Evolutionary conservation across 495 filamentous ascomycete species (phyloP).

Genomic region (Aspergillus taichungensis): DNA sequence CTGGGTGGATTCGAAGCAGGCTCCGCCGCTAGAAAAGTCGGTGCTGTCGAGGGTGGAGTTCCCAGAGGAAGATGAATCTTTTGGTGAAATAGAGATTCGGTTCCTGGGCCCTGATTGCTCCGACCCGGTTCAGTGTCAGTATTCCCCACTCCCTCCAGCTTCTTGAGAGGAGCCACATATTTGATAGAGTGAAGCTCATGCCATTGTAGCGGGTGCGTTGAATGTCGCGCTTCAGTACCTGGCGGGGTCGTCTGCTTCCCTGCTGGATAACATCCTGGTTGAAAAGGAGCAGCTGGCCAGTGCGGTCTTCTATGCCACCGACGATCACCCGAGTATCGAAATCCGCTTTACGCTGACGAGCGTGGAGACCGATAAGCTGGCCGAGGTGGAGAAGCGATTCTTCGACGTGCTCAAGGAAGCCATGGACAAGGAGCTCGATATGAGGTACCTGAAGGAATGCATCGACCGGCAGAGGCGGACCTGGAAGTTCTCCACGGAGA

Average conservation of each 20-base stretch:
- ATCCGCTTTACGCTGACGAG: conserved; percentile 76
- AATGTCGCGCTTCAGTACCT: conserved; percentile 75
- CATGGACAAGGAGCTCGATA: conserved; percentile 69
- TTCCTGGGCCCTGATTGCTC: conserved; percentile 78
- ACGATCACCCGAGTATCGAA: conserved; percentile 68
- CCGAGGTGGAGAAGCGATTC: conserved; percentile 72
- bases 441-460: conserved; percentile 82
- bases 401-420: conserved; percentile 76
- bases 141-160: background rate
- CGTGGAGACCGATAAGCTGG: conserved; percentile 79
- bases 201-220: conserved; percentile 50
- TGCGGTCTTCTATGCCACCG: conserved; percentile 64
- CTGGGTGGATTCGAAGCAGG: conserved; percentile 79
- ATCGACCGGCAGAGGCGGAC: conserved; percentile 68
- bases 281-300: conserved; percentile 90
- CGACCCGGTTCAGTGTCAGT: conserved; percentile 48
- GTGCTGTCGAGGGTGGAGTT: conserved; percentile 74
- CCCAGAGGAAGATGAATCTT: conserved; percentile 92
- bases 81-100: conserved; percentile 71
- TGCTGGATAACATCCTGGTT: conserved; percentile 85
- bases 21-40: conserved; percentile 60
- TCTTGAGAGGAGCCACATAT: background rate
- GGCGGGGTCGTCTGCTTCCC: conserved; percentile 81
- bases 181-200: conserved; percentile 7
- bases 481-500: conserved; percentile 71